Evolutionary conservation across 176 grass and related monocot genomes (phyloP).

Genomic region (Aegilops umbellulata): DNA sequence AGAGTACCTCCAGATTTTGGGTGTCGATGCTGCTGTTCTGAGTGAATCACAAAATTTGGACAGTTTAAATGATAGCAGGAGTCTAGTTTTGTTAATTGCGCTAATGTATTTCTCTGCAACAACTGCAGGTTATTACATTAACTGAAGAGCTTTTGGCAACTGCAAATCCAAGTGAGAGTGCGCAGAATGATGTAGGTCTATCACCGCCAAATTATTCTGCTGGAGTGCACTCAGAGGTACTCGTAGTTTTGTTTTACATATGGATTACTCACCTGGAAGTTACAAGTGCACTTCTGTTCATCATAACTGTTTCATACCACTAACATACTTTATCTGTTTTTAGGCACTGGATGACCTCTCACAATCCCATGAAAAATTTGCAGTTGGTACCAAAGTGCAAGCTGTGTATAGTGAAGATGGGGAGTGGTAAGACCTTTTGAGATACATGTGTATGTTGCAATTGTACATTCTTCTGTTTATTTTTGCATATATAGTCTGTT

Average conservation of each 20-base stretch:
- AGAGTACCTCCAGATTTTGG: slow-evolving; percentile 60
- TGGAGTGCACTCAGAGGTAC: slow-evolving; percentile 30
- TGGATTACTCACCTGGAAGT: neutral
- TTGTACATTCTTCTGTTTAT: neutral
- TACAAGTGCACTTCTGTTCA: neutral
- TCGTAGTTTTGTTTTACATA: slow-evolving; percentile 27
- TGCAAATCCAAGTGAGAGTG: slow-evolving; percentile 57
- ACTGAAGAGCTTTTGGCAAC: slow-evolving; percentile 81
- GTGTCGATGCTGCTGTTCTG: slow-evolving; percentile 74
- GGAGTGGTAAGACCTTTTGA: slow-evolving; percentile 61
- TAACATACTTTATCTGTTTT: slow-evolving; percentile 10
- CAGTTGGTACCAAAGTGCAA: slow-evolving; percentile 72
- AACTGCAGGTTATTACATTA: slow-evolving; percentile 70
- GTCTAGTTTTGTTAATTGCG: neutral
- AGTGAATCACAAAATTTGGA: slow-evolving; percentile 51
- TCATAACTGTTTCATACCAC: neutral
- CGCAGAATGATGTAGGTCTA: slow-evolving; percentile 34
- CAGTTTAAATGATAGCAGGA: slow-evolving; percentile 20
- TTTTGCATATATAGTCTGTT: slow-evolving; percentile 4
- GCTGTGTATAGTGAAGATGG: slow-evolving; percentile 86
- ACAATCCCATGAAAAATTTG: slow-evolving; percentile 45
- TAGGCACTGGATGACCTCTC: slow-evolving; percentile 42
- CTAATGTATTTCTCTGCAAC: slow-evolving; percentile 22
- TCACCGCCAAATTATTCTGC: slow-evolving; percentile 24
- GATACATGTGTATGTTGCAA: neutral